phyloP scores from a whole-genome alignment of 2,329 filamentous ascomycete genomes.

The Diaporthe nobilis region DNA sequence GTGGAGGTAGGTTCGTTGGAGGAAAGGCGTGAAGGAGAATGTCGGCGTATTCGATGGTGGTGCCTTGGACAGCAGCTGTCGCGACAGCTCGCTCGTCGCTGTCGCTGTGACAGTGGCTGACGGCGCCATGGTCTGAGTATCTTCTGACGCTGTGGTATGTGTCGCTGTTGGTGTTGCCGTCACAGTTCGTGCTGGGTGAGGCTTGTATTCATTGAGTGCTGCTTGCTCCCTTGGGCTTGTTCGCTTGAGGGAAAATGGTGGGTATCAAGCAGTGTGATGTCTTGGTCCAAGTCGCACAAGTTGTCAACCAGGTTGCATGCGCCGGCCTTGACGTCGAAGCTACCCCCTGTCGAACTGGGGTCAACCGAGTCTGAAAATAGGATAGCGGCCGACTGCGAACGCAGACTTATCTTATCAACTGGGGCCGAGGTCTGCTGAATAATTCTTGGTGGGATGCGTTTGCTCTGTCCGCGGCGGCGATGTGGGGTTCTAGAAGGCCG shows the following conservation, averaged over 20 bases:
- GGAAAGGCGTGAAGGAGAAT: slow-evolving; percentile 90
- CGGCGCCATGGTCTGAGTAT: slow-evolving; percentile 44
- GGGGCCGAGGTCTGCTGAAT: slow-evolving; percentile 23
- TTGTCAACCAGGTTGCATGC: neutral
- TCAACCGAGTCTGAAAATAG: neutral
- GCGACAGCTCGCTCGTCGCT: slow-evolving; percentile 52
- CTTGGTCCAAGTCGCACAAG: neutral
- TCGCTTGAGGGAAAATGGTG: neutral
- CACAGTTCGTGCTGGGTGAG: neutral
- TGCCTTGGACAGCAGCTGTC: slow-evolving; percentile 70
- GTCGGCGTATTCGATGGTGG: slow-evolving; percentile 66
- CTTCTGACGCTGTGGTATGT: neutral
- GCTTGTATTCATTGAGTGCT: neutral
- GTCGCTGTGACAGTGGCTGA: slow-evolving; percentile 44
- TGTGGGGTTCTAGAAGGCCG: slow-evolving; percentile 33
- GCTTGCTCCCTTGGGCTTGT: neutral
- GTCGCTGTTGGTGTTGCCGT: neutral
- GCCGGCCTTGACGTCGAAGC: neutral
- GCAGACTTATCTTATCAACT: neutral
- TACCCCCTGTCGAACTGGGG: neutral
- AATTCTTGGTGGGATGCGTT: slow-evolving; percentile 19
- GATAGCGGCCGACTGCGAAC: slow-evolving; percentile 2
- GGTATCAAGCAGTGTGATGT: neutral
- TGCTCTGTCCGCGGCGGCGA: neutral
- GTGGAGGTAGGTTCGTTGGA: slow-evolving; percentile 86